A percentile compares a stretch with the other conserved stretches of the same genome.
phyloP scores from a whole-genome alignment of 805 yeast genomes.

The Zygotorulaspora florentina region DNA sequence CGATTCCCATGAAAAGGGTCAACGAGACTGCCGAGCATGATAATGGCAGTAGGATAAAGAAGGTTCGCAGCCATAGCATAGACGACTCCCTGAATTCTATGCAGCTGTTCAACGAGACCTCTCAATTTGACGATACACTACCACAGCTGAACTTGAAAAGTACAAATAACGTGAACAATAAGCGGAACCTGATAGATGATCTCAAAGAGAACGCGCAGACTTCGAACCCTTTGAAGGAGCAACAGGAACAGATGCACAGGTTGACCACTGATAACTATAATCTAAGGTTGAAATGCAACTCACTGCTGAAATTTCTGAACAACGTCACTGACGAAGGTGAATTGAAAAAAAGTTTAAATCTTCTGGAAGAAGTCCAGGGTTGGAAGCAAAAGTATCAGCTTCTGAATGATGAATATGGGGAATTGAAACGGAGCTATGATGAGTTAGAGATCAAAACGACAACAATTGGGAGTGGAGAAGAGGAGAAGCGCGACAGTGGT shows the following conservation, averaged over 20 bases:
- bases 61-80: conserved; percentile 13
- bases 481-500: background rate
- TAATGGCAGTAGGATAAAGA: conserved; percentile 16
- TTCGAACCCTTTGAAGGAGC: conserved; percentile 32
- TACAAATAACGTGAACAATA: conserved; percentile 3
- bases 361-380: conserved; percentile 24
- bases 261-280: conserved; percentile 28
- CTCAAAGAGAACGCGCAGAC: conserved; percentile 20
- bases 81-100: conserved; percentile 28
- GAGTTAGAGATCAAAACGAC: conserved; percentile 12
- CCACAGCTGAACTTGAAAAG: conserved; percentile 19
- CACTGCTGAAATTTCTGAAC: conserved; percentile 29
- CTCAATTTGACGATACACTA: conserved; percentile 33
- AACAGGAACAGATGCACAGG: conserved; percentile 25
- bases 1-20: conserved; percentile 6
- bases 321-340: conserved; percentile 28
- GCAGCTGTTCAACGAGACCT: conserved; percentile 29
- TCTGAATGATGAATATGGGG: conserved; percentile 13
- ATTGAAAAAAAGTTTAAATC: conserved; percentile 19
- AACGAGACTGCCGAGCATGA: conserved; percentile 1
- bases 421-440: conserved; percentile 14
- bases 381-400: conserved; percentile 18
- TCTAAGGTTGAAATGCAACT: conserved; percentile 27
- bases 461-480: conserved; percentile 3
- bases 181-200: conserved; percentile 20